phyloP scores from a whole-genome alignment of 2,329 filamentous ascomycete species.

The Cytospora schulzeri region DNA sequence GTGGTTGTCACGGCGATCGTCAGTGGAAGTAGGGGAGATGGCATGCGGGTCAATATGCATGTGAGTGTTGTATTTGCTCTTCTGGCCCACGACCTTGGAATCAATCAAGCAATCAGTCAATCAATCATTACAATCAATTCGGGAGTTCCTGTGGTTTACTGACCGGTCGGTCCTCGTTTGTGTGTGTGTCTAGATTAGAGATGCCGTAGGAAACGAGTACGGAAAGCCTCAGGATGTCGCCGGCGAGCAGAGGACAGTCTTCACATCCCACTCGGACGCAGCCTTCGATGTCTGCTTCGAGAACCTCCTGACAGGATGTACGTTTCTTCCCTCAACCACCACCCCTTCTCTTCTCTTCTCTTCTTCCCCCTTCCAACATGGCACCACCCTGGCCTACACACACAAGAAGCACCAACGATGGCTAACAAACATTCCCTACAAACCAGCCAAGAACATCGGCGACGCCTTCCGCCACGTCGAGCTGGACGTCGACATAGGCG shows the following conservation, averaged over 20 bases:
- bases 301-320: slow-evolving; percentile 75
- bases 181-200: slow-evolving; percentile 70
- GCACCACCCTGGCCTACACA: neutral
- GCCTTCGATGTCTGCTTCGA: slow-evolving; percentile 97
- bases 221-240: slow-evolving; percentile 86
- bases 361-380: neutral
- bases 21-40: slow-evolving; percentile 84
- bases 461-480: slow-evolving; percentile 73
- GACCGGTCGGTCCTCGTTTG: neutral
- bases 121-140: neutral
- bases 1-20: slow-evolving; percentile 94
- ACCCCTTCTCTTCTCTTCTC: neutral
- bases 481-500: slow-evolving; percentile 93
- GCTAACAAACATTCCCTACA: neutral
- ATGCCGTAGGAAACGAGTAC: slow-evolving; percentile 95
- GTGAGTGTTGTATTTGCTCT: no score
- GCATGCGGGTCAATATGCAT: slow-evolving; percentile 91
- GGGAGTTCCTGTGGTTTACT: neutral
- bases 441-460: slow-evolving; percentile 38
- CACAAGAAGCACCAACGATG: neutral
- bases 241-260: slow-evolving; percentile 89
- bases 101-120: no score
- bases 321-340: slow-evolving; percentile 40
- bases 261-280: slow-evolving; percentile 88
- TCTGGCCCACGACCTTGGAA: no score